Evolutionary conservation across 176 grass and related monocot genomes (phyloP).

Genomic region (Leersia perrieri): DNA sequence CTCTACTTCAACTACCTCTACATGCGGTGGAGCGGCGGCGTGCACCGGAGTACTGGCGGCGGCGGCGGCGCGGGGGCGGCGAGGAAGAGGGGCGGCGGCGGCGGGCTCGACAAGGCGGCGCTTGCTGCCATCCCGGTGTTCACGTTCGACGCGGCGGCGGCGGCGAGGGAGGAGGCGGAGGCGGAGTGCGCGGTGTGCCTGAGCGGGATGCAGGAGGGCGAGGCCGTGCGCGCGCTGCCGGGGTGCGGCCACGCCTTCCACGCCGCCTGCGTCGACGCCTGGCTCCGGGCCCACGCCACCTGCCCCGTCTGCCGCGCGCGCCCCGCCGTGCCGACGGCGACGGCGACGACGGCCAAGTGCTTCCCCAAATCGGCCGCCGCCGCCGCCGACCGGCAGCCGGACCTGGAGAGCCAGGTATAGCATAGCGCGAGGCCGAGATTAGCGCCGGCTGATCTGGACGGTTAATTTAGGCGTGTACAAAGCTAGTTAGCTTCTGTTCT

Average conservation of each 20-base stretch:
- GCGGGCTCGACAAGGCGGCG: slow-evolving; percentile 41
- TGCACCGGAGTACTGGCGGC: slow-evolving; percentile 22
- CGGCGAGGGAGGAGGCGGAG: no score
- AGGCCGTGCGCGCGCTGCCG: slow-evolving; percentile 51
- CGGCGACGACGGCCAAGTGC: slow-evolving; percentile 1
- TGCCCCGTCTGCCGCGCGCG: slow-evolving; percentile 54
- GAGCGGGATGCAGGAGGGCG: slow-evolving; percentile 54
- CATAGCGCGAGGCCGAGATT: background rate
- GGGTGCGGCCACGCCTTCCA: slow-evolving; percentile 58
- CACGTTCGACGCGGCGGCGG: slow-evolving; percentile 25
- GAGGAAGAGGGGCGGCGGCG: slow-evolving; percentile 12
- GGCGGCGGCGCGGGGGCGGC: background rate
- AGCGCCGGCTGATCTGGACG: background rate
- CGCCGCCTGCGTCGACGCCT: slow-evolving; percentile 48
- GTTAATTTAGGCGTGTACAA: background rate
- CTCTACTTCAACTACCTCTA: slow-evolving; percentile 63
- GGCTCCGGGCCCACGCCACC: slow-evolving; percentile 45
- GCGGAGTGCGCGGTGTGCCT: slow-evolving; percentile 58
- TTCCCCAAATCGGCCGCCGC: background rate
- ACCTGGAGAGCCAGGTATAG: slow-evolving; percentile 48
- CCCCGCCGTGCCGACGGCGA: slow-evolving; percentile 29
- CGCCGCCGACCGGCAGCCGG: slow-evolving; percentile 13
- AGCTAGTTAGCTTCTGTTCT: slow-evolving; percentile 9
- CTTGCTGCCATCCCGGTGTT: slow-evolving; percentile 48
- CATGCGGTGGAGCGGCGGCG: slow-evolving; percentile 55